A percentile compares a stretch with the other conserved stretches of the same genome.
These are phyloP conservation scores for Aspergillus udagawae DNA, from an alignment of 2,329 filamentous ascomycete species.

Conservation along the genomic window DNA sequence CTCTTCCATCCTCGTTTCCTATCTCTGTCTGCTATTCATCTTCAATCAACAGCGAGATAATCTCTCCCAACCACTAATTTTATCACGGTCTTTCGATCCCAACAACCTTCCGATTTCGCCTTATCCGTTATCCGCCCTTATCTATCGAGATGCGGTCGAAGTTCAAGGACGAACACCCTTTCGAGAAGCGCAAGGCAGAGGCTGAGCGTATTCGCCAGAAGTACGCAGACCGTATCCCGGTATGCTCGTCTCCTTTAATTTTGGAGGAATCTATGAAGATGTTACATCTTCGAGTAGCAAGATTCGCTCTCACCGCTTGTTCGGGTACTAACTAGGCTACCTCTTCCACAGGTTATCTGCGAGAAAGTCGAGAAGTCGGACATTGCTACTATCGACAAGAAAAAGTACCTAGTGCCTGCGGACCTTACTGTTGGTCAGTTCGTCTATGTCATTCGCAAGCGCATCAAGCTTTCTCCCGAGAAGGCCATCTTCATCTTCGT, in stretches of 20 bases:
- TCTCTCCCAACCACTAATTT: conserved; percentile 11
- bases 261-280: neutral
- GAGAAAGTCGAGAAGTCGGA: conserved; percentile 99
- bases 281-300: neutral
- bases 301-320: conserved; percentile 28
- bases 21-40: conserved; percentile 7
- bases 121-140: conserved; percentile 3
- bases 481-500: conserved; percentile 99
- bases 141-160: conserved; percentile 82
- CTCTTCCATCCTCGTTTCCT: conserved; percentile 8
- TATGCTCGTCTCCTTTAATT: conserved; percentile 48
- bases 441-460: conserved; percentile 99
- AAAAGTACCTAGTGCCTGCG: conserved; percentile 97
- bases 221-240: conserved; percentile 96
- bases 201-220: conserved; percentile 99
- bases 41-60: neutral
- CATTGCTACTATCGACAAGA: conserved; percentile 99
- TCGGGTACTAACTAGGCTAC: conserved; percentile 24
- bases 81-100: conserved; percentile 14
- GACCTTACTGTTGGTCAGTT: conserved; percentile 99
- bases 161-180: conserved; percentile 99
- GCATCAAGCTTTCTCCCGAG: conserved; percentile 98
- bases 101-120: conserved; percentile 8
- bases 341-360: conserved; percentile 76
- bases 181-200: conserved; percentile 99